Conservation (phyloP, 768 basidiomycete species). For the Cubamyces sp. region DNA sequence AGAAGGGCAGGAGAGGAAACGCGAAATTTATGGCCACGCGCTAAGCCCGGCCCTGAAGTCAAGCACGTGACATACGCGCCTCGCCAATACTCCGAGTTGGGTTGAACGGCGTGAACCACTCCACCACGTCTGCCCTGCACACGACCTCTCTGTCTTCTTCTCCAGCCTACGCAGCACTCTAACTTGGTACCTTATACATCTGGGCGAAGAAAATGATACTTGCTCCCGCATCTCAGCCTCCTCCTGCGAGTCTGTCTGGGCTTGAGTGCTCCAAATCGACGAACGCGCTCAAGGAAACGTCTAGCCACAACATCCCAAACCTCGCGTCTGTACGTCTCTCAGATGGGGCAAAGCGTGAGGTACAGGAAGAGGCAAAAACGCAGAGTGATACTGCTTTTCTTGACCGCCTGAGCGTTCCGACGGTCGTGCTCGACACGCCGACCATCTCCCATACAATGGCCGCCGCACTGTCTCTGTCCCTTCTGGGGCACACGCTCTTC, state of each 20-base stretch:
- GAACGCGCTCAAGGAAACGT: constrained; percentile 5
- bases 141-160: not conserved
- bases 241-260: not conserved
- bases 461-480: constrained; percentile 60
- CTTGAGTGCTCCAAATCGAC: not conserved
- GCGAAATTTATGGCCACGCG: constrained; percentile 6
- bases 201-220: constrained; percentile 11
- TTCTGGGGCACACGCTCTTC: constrained; percentile 74
- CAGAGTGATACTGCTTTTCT: not conserved
- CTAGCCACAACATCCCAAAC: constrained; percentile 12
- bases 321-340: not conserved
- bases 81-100: not conserved
- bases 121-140: not conserved
- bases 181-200: not conserved
- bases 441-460: constrained; percentile 61
- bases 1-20: too few species aligned
- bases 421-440: constrained; percentile 52
- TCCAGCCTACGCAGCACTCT: not conserved
- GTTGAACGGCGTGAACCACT: not conserved
- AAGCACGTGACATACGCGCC: constrained; percentile 10
- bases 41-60: constrained; percentile 18
- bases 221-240: constrained; percentile 9
- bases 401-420: constrained; percentile 38
- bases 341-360: not conserved
- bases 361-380: not conserved